Percentiles rank a stretch among this genome's conserved stretches.
These are phyloP conservation scores for Coniochaeta prunicola DNA, from an alignment of 2,329 filamentous ascomycete genomes.

Conservation along the genomic window DNA sequence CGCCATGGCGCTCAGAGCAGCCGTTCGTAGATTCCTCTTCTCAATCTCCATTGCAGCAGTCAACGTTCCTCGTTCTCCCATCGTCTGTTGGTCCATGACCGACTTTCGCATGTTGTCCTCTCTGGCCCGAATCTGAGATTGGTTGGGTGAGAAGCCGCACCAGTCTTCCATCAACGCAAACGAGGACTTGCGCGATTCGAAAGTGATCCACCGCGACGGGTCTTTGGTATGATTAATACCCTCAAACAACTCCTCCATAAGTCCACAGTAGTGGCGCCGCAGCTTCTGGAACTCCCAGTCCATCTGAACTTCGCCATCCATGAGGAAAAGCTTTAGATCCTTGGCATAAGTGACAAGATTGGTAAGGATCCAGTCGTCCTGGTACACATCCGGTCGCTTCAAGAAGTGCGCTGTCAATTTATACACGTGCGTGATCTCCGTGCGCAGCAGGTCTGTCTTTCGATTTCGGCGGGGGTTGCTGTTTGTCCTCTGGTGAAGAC, in stretches of 20 bases:
- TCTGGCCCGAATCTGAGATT: constrained; percentile 69
- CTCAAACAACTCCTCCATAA: constrained; percentile 89
- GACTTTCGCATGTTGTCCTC: constrained; percentile 86
- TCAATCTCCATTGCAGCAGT: constrained; percentile 95
- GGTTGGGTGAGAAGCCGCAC: constrained; percentile 95
- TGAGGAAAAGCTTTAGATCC: constrained; percentile 88
- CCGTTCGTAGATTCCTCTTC: constrained; percentile 83
- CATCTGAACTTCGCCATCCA: constrained; percentile 88
- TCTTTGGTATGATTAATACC: constrained; percentile 81
- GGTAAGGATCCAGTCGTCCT: constrained; percentile 83
- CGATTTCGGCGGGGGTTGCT: constrained; percentile 77
- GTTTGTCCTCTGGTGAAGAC: constrained; percentile 78
- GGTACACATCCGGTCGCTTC: constrained; percentile 67
- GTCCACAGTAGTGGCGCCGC: constrained; percentile 84
- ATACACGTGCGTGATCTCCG: constrained; percentile 94
- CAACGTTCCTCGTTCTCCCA: constrained; percentile 67
- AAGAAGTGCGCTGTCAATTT: constrained; percentile 89
- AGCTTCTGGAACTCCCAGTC: constrained; percentile 93
- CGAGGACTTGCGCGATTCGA: constrained; percentile 89
- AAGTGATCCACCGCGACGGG: constrained; percentile 90
- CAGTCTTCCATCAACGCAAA: constrained; percentile 98
- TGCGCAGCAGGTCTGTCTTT: constrained; percentile 79
- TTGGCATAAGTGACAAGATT: constrained; percentile 87
- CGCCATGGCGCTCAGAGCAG: constrained; percentile 92
- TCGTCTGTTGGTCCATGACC: constrained; percentile 70